A percentile compares a stretch with the other conserved stretches of the same genome.
Conservation (phyloP, 2,329 filamentous ascomycete species). For the Epichloe bromicola region DNA sequence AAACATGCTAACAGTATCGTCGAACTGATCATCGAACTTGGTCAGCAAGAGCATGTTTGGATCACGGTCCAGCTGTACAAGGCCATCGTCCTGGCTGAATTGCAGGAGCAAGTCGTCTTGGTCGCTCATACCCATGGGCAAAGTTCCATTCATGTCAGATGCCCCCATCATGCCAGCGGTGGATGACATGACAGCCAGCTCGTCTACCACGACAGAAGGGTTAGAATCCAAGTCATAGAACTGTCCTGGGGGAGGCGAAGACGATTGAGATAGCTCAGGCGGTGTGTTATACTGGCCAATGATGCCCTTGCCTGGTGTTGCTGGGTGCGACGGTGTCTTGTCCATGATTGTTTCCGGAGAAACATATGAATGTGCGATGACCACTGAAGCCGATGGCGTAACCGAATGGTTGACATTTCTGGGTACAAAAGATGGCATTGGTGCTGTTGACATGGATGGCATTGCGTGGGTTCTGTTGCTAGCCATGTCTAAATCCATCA, state of each 20-base stretch:
- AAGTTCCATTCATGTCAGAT: constrained; percentile 19
- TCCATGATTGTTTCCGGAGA: constrained; percentile 34
- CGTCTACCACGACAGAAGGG: constrained; percentile 18
- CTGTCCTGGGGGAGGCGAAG: constrained; percentile 34
- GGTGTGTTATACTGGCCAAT: constrained; percentile 43
- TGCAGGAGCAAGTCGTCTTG: constrained; percentile 30
- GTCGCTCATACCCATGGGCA: constrained; percentile 22
- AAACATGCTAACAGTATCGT: constrained; percentile 37
- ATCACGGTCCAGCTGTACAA: constrained; percentile 32
- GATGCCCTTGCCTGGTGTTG: constrained; percentile 37
- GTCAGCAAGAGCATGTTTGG: constrained; percentile 35
- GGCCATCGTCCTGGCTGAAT: constrained; percentile 29
- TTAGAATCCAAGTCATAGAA: constrained; percentile 35
- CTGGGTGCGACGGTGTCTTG: constrained; percentile 22
- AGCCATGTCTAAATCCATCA: constrained; percentile 30
- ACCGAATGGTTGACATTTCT: constrained; percentile 21
- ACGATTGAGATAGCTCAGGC: constrained; percentile 47
- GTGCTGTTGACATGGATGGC: constrained; percentile 32
- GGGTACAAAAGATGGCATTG: constrained; percentile 23
- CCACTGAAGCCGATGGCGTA: constrained; percentile 27
- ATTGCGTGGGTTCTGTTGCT: constrained; percentile 14
- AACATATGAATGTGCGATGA: constrained; percentile 29
- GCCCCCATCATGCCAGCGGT: constrained; percentile 20
- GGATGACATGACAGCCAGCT: constrained; percentile 17
- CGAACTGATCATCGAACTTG: constrained; percentile 43